A percentile compares a stretch with the other conserved stretches of the same genome.
These are phyloP conservation scores for Paecilomyces variotii DNA, from an alignment of 2,329 filamentous ascomycete species.

Conservation along the genomic window DNA sequence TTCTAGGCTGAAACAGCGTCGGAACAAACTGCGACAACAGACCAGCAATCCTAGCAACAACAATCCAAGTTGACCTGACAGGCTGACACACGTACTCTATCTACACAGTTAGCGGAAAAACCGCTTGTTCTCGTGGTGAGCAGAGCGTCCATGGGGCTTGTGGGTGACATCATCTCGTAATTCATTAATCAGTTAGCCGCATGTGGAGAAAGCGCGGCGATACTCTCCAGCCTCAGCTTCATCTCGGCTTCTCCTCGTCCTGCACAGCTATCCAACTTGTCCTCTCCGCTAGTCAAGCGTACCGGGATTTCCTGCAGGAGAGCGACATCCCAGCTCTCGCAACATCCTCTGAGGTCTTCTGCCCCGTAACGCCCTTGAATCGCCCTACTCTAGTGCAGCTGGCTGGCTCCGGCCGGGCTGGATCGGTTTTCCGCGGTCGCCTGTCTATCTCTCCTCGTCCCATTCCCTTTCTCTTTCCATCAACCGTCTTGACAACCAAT, in stretches of 20 bases:
- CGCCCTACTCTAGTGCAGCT: background rate
- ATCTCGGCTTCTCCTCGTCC: background rate
- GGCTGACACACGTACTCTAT: too few relatives aligned
- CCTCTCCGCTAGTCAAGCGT: background rate
- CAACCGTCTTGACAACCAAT: slow-evolving; percentile 2
- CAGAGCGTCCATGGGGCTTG: background rate
- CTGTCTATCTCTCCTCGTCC: background rate
- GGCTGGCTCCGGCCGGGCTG: background rate
- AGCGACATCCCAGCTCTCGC: background rate
- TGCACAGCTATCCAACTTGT: background rate
- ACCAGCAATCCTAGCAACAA: background rate
- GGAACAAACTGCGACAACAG: background rate
- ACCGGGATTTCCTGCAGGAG: background rate
- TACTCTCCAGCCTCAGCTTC: background rate
- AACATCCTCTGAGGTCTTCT: background rate
- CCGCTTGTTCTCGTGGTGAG: background rate
- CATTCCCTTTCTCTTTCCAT: background rate
- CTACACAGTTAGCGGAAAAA: background rate
- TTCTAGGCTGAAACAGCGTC: background rate
- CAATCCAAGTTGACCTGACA: background rate
- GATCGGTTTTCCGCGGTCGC: background rate
- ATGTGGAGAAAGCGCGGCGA: background rate
- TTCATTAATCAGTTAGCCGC: background rate
- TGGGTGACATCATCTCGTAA: slow-evolving; percentile 19
- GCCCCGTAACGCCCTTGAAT: background rate